Conservation (phyloP, 2,329 filamentous ascomycete genomes). For the Botryotinia calthae region DNA sequence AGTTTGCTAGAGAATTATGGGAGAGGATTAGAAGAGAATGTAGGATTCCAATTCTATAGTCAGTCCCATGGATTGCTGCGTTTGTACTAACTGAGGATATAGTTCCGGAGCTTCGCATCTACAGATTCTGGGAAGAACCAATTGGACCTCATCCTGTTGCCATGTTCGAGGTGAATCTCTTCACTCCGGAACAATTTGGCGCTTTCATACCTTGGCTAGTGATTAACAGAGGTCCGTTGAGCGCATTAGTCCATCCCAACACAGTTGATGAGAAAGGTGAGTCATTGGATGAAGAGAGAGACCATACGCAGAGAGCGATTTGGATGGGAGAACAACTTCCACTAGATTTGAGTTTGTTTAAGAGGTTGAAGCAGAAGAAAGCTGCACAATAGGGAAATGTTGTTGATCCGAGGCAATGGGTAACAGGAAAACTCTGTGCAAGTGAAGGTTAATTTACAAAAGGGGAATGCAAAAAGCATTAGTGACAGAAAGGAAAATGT, state of each 20-base stretch:
- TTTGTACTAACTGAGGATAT: neutral
- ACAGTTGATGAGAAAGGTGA: conserved; percentile 55
- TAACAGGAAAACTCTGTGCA: neutral
- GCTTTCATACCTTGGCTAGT: conserved; percentile 85
- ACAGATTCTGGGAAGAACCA: conserved; percentile 71
- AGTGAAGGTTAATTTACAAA: neutral
- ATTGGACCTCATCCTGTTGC: conserved; percentile 78
- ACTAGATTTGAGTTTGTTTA: conserved; percentile 55
- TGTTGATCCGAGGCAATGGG: neutral
- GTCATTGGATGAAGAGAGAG: conserved; percentile 34
- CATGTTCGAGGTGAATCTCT: conserved; percentile 92
- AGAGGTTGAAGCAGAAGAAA: conserved; percentile 28
- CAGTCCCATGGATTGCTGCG: neutral
- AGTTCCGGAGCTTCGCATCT: conserved; percentile 85
- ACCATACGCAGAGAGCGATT: conserved; percentile 59
- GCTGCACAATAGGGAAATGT: neutral
- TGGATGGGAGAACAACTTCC: conserved; percentile 71
- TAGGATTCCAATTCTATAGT: conserved; percentile 42
- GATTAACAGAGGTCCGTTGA: conserved; percentile 76
- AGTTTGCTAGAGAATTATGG: conserved; percentile 71
- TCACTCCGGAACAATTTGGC: conserved; percentile 82
- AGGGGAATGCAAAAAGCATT: neutral
- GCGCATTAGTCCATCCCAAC: conserved; percentile 79
- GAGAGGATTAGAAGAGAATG: conserved; percentile 78
- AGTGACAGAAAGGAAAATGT: neutral